These are phyloP conservation scores for Sporothrix humicola DNA, from an alignment of 2,329 filamentous ascomycete species.

Conservation along the genomic window DNA sequence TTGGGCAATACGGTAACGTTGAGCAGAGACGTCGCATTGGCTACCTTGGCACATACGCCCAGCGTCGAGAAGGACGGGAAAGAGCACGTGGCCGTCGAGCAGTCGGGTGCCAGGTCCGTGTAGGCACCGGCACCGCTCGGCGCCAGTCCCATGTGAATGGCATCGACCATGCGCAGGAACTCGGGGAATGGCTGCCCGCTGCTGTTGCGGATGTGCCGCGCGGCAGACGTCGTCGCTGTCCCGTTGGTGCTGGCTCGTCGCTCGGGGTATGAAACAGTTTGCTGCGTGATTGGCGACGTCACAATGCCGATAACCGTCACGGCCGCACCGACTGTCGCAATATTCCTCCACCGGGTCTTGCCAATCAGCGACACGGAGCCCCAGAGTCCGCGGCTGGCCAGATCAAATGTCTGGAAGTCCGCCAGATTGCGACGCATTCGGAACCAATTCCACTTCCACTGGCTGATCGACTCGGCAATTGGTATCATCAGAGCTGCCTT, in stretches of 20 bases:
- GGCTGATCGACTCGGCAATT: constrained; percentile 42
- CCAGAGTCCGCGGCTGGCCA: constrained; percentile 40
- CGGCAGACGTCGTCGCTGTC: constrained; percentile 5
- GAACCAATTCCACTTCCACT: constrained; percentile 47
- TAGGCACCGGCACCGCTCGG: not conserved
- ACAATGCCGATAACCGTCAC: constrained; percentile 30
- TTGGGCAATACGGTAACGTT: constrained; percentile 24
- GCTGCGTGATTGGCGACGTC: constrained; percentile 10
- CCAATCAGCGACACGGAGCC: constrained; percentile 39
- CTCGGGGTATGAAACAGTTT: constrained; percentile 29
- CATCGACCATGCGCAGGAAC: constrained; percentile 24
- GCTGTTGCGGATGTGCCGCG: constrained; percentile 24
- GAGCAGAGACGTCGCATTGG: constrained; percentile 21
- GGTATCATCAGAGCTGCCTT: constrained; percentile 40
- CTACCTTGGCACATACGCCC: constrained; percentile 19
- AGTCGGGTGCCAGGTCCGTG: constrained; percentile 4
- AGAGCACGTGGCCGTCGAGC: constrained; percentile 18
- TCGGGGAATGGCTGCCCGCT: constrained; percentile 24
- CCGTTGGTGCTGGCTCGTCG: constrained; percentile 27
- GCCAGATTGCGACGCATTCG: constrained; percentile 39
- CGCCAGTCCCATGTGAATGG: constrained; percentile 1
- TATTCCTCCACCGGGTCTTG: constrained; percentile 39
- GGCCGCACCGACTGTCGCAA: constrained; percentile 41
- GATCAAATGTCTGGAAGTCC: constrained; percentile 43
- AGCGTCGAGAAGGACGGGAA: constrained; percentile 19